Conservation (phyloP, 1,139 yeast genomes). For the Yamadazyma jaroonii region DNA sequence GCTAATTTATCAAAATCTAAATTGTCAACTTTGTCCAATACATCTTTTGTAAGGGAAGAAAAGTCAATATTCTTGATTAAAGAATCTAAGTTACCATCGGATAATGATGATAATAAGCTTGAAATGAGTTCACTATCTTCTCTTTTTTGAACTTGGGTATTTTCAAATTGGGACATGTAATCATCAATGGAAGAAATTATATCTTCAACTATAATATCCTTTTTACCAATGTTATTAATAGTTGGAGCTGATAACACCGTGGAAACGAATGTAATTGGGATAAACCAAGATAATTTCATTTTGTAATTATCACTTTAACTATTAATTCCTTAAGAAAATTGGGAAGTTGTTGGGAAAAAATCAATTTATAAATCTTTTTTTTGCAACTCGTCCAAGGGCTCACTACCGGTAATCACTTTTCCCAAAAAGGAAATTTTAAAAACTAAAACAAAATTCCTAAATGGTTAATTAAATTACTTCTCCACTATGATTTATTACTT, state of each 20-base stretch:
- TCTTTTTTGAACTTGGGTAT: constrained; percentile 8
- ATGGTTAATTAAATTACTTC: constrained; percentile 5
- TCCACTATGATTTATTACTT: constrained; percentile 1
- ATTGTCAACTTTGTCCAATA: constrained; percentile 9
- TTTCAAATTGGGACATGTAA: constrained; percentile 8
- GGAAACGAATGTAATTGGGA: constrained; percentile 15
- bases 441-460: constrained; percentile 3
- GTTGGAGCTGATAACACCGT: constrained; percentile 16
- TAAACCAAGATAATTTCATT: constrained; percentile 14
- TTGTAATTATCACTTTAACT: not conserved
- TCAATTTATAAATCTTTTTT: not conserved
- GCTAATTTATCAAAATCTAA: constrained; percentile 15
- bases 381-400: not conserved
- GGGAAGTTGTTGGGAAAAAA: no score
- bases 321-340: not conserved
- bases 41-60: constrained; percentile 9
- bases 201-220: constrained; percentile 9
- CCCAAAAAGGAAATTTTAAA: constrained; percentile 7
- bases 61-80: constrained; percentile 12
- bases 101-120: constrained; percentile 10
- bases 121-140: constrained; percentile 10
- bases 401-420: constrained; percentile 5
- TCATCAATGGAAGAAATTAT: constrained; percentile 12
- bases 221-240: constrained; percentile 4
- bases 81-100: constrained; percentile 9